Conservation (phyloP, 2,329 filamentous ascomycete genomes). For the Coniochaeta sp. region DNA sequence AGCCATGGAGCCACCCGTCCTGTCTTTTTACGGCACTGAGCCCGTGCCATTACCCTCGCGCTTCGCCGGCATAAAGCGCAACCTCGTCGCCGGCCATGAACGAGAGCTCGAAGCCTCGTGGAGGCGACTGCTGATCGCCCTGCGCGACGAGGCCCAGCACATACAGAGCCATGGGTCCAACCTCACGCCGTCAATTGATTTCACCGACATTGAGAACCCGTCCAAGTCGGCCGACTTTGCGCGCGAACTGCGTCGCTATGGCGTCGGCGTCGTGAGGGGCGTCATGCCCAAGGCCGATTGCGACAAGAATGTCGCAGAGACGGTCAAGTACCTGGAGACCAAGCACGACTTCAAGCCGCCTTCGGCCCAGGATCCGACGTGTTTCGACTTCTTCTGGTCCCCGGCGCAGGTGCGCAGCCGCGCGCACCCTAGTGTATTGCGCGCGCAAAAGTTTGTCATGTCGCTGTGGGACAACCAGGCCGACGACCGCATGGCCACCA, state of each 20-base stretch:
- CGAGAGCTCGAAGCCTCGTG: slow-evolving; percentile 46
- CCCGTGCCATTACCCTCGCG: slow-evolving; percentile 52
- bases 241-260: slow-evolving; percentile 51
- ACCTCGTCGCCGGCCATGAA: slow-evolving; percentile 48
- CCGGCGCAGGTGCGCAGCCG: slow-evolving; percentile 63
- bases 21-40: slow-evolving; percentile 51
- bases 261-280: slow-evolving; percentile 58
- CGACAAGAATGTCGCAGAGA: slow-evolving; percentile 50
- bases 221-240: slow-evolving; percentile 47
- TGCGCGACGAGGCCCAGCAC: slow-evolving; percentile 44
- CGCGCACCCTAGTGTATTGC: slow-evolving; percentile 56
- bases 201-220: slow-evolving; percentile 38
- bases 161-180: slow-evolving; percentile 43
- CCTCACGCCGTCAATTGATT: slow-evolving; percentile 51
- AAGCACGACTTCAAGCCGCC: slow-evolving; percentile 45
- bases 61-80: slow-evolving; percentile 49
- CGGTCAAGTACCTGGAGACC: slow-evolving; percentile 50
- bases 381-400: slow-evolving; percentile 70
- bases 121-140: slow-evolving; percentile 43
- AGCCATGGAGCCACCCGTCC: slow-evolving; percentile 40
- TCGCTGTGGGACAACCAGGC: slow-evolving; percentile 52
- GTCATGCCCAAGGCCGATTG: slow-evolving; percentile 53
- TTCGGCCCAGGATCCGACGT: slow-evolving; percentile 55
- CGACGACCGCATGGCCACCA: slow-evolving; percentile 50
- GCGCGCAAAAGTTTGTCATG: slow-evolving; percentile 60